These are phyloP conservation scores for Elasticomyces elasticus DNA, from an alignment of 495 filamentous ascomycete species.

Conservation along the genomic window DNA sequence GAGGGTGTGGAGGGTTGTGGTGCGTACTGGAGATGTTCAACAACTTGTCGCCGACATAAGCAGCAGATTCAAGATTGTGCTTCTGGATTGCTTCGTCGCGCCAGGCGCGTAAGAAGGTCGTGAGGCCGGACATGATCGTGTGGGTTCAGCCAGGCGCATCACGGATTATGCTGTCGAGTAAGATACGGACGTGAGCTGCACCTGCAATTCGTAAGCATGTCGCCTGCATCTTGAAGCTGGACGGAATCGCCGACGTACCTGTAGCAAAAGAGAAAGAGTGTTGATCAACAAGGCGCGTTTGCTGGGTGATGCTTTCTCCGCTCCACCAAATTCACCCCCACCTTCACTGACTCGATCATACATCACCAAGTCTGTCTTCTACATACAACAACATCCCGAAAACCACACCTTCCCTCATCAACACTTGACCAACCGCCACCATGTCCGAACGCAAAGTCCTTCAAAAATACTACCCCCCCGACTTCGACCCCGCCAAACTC, in stretches of 20 bases:
- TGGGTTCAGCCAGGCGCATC: constrained; percentile 6
- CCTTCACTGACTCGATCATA: no score
- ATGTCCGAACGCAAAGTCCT: constrained; percentile 89
- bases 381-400: background rate
- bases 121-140: no score
- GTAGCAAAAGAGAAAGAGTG: no score
- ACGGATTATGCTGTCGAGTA: background rate
- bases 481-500: constrained; percentile 89
- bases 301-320: no score
- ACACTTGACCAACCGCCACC: constrained; percentile 19
- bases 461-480: constrained; percentile 73
- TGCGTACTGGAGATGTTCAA: constrained; percentile 78
- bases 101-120: constrained; percentile 85
- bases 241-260: no score
- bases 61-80: constrained; percentile 87
- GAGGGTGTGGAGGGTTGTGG: background rate
- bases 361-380: background rate
- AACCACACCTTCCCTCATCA: background rate
- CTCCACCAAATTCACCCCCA: no score
- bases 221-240: no score
- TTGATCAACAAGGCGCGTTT: no score
- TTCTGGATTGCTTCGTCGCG: constrained; percentile 85
- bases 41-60: constrained; percentile 94
- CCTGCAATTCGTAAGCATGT: background rate
- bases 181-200: background rate